Evolutionary conservation across 352 stramenopile species (phyloP), one percentile per base, ranked within the genome.

Genomic region (Phytophthora lateralis): DNA sequence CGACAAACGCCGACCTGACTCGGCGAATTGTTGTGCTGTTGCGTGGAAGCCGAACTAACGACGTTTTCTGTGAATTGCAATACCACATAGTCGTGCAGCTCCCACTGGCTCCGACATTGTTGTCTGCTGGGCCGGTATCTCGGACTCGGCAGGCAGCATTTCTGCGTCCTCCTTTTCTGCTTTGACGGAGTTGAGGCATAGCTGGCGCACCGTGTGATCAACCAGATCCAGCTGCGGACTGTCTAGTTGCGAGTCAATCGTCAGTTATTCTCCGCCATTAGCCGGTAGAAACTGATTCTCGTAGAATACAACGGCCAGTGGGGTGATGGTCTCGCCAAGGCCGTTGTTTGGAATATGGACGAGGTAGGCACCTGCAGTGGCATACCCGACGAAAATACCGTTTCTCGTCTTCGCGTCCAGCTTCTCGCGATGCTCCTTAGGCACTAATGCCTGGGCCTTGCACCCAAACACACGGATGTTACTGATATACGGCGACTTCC

Each of bases 351-450:
- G 26, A 6, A 29, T 29, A 6, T 29, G 26, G 26, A 35, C 30
- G 30, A 14, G 10, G 10, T 35, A 35, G 30, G 30, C 30, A 35
- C 30, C 30, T 14, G 4, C 30, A 14, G 30, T 35, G 2, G 30
- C 34, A 6, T 68, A 68, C 8, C 52, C 35, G 26, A 63, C 20
- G 17, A 63, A 62, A 48, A 35, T 24, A 1, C 51, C 60, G 11
- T 47, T 56, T 20, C 6, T n/a, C 1, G 60, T 57, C 35, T 39
- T 62, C 0, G 35, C 21, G n/a, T 63, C 60, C 20, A 68, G 37
- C 27, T 63, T 68, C 14, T 39, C 15, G 1, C 52, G 45, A 6
- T 57, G 44, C n/a, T n/a, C 29, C 39, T 62, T 35, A 12, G 35
- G 30, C 30, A 14, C 30, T 14, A 35, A 11, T 14, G 10, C 30